Conservation (phyloP, 225 moss, liverwort and hornwort genomes). For the Lunularia cruciata region DNA sequence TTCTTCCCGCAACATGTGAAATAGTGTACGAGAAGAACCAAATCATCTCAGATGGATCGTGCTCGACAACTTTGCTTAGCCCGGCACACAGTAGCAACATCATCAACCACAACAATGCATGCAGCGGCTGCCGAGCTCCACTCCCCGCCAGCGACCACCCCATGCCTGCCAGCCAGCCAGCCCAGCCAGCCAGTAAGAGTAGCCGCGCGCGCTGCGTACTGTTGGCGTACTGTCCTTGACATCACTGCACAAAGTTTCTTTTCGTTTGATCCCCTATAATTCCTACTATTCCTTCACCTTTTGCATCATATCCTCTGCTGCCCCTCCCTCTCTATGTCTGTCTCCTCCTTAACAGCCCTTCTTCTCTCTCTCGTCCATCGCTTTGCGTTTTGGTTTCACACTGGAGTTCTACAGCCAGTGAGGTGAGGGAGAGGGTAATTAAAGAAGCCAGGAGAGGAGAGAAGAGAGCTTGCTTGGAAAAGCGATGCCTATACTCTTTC, state of each 20-base stretch:
- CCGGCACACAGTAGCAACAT: too few relatives aligned
- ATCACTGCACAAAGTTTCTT: not conserved
- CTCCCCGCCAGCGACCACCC: not conserved
- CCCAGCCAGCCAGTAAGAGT: too few relatives aligned
- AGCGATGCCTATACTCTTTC: too few relatives aligned
- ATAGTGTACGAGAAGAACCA: not conserved
- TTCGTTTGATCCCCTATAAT: slow-evolving; percentile 4
- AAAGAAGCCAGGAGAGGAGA: too few relatives aligned
- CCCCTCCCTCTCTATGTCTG: not conserved
- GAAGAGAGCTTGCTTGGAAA: too few relatives aligned
- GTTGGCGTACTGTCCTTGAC: not conserved
- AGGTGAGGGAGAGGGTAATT: too few relatives aligned
- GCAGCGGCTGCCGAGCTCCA: too few relatives aligned
- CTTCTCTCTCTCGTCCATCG: not conserved
- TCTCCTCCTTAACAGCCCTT: too few relatives aligned
- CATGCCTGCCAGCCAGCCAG: not conserved
- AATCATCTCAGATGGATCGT: not conserved
- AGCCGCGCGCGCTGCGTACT: not conserved
- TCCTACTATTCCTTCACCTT: not conserved
- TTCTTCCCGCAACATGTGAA: not conserved
- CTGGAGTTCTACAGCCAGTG: too few relatives aligned
- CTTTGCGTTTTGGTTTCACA: not conserved
- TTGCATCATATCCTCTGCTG: not conserved
- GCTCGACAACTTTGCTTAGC: not conserved
- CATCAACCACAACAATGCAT: too few relatives aligned